These are phyloP conservation scores for Oryza officinalis DNA, from an alignment of 176 grass and related monocot genomes.

Conservation along the genomic window DNA sequence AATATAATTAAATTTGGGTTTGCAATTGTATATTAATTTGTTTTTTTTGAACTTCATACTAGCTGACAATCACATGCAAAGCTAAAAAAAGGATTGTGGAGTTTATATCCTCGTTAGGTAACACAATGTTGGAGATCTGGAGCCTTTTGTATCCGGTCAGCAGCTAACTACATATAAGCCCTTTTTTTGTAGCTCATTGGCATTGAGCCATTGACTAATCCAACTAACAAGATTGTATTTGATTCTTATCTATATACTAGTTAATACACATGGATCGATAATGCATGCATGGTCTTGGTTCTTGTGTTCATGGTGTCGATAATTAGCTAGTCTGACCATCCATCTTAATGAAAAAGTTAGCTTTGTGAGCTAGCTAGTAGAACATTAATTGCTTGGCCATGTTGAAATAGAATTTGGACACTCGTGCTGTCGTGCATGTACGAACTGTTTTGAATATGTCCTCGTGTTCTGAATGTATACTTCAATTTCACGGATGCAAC, in stretches of 20 bases:
- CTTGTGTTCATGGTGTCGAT: no score
- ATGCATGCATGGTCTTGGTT: no score
- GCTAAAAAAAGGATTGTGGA: no score
- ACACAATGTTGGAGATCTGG: not conserved
- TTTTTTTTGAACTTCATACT: no score
- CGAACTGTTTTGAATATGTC: not conserved
- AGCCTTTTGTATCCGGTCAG: not conserved
- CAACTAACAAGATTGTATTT: not conserved
- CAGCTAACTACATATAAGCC: not conserved
- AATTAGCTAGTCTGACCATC: not conserved
- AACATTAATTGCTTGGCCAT: not conserved
- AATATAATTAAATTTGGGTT: no score
- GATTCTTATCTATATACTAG: not conserved
- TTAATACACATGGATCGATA: not conserved
- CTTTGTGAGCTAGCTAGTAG: not conserved
- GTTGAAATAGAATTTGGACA: not conserved
- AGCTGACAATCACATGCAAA: no score
- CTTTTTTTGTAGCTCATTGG: no score
- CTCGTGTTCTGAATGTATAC: not conserved
- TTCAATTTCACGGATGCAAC: not conserved
- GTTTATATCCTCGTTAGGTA: no score
- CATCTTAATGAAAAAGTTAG: not conserved
- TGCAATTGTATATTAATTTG: no score
- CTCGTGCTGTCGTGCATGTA: not conserved
- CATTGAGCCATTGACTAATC: not conserved